Evolutionary conservation across 192 early-diverging fungal genomes (phyloP).

Genomic region (Mortierella antarctica): DNA sequence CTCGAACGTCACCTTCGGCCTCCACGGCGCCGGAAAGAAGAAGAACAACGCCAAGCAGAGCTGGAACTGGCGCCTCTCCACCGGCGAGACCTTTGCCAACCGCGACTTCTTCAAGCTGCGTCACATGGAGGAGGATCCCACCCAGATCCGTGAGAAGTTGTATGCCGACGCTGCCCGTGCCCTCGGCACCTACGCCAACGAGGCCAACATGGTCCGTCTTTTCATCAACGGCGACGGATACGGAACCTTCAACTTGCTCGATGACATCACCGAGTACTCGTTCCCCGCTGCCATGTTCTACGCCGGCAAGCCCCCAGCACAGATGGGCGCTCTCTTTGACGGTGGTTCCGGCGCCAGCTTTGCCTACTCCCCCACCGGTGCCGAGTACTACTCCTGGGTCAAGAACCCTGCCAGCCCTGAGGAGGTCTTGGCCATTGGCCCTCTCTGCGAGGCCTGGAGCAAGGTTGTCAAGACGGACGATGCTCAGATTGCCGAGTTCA

Average conservation of each 20-base stretch:
- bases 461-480: constrained; percentile 43
- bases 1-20: constrained; percentile 48
- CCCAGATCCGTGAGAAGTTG: constrained; percentile 63
- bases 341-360: constrained; percentile 59
- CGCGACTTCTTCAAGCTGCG: constrained; percentile 62
- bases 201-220: constrained; percentile 58
- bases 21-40: constrained; percentile 61
- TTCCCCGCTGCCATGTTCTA: constrained; percentile 57
- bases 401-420: constrained; percentile 43
- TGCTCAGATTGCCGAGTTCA: constrained; percentile 29
- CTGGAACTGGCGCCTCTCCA: constrained; percentile 53
- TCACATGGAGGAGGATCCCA: constrained; percentile 62
- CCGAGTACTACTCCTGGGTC: constrained; percentile 13
- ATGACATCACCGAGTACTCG: constrained; percentile 58
- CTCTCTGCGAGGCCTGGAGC: constrained; percentile 35
- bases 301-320: constrained; percentile 31
- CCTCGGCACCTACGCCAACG: constrained; percentile 57
- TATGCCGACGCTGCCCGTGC: constrained; percentile 56
- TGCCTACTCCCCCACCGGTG: constrained; percentile 32
- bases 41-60: constrained; percentile 65
- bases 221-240: constrained; percentile 58
- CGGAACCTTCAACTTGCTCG: constrained; percentile 62
- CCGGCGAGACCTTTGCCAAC: constrained; percentile 27
- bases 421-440: constrained; percentile 16
- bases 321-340: constrained; percentile 57